Evolutionary conservation across 2,329 filamentous ascomycete genomes (phyloP), one percentile per base, ranked within the genome.

Genomic region (Immersiporthe knoxdaviesiana): DNA sequence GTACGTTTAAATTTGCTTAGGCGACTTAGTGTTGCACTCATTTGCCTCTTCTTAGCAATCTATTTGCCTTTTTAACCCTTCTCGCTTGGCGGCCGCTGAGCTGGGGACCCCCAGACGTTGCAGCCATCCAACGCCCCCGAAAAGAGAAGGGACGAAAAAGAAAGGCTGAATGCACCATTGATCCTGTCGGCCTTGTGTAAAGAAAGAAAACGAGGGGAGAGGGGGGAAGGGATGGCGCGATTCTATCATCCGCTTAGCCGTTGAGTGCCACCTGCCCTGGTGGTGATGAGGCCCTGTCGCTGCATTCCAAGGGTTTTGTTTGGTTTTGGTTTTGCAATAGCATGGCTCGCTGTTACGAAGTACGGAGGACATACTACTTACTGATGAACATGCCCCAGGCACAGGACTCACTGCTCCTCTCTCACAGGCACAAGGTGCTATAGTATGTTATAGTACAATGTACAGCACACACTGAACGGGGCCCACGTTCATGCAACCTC

Each of bases 401-500:
- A 61, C 58, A 61, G 30, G 58, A n/a, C 11, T n/a, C 56, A 12
- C n/a, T n/a, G n/a, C n/a, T n/a, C n/a, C n/a, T n/a, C n/a, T n/a
- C 16, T 24, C 32, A 24, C 32, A 24, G 52, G 52, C 52, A 56
- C 52, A 56, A 18, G 52, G 52, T n/a, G 39, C n/a, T 24, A 63
- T 39, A 14, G 35, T 8, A 14, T n/a, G n/a, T n/a, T n/a, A 35
- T 35, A 35, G 35, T 35, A 35, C 35, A 30, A 41, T 32, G n/a
- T n/a, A n/a, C n/a, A n/a, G n/a, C n/a, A n/a, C n/a, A n/a, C n/a
- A 30, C 50, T 47, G 41, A 16, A 18, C 18, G 61, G 39, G 41
- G 21, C 41, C 61, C 61, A 63, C 24, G n/a, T 27, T 47, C 47
- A 47, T 47, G 41, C 61, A 44, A 44, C 41, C 41, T 21, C 24